Conservation (phyloP, 768 basidiomycete species). For the Suillus discolor region DNA sequence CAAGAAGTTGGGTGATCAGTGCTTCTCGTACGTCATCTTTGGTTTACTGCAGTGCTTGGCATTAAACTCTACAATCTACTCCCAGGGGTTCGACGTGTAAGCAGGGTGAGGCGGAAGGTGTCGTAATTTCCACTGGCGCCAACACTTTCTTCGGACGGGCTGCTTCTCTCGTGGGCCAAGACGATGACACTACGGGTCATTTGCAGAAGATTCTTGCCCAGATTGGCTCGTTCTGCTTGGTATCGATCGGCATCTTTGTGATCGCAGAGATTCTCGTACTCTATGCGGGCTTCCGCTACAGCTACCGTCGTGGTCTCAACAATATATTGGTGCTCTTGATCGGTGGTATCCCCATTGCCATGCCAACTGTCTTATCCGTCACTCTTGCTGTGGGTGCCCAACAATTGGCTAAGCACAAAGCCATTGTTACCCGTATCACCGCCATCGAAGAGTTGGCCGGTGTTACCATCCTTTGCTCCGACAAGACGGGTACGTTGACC, state of each 20-base stretch:
- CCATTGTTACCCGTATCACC: conserved; percentile 99
- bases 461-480: conserved; percentile 97
- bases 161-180: conserved; percentile 94
- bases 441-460: conserved; percentile 98
- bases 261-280: conserved; percentile 91
- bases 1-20: conserved; percentile 95
- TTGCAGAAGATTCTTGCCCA: conserved; percentile 98
- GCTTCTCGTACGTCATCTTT: conserved; percentile 84
- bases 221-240: conserved; percentile 96
- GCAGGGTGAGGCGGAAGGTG: conserved; percentile 98
- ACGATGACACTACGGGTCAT: conserved; percentile 97
- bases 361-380: conserved; percentile 98
- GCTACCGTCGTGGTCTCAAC: conserved; percentile 93
- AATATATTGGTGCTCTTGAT: conserved; percentile 98
- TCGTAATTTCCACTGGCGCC: conserved; percentile 96
- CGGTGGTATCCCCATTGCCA: conserved; percentile 99
- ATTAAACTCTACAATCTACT: conserved; percentile 5
- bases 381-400: conserved; percentile 99
- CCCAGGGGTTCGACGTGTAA: conserved; percentile 94
- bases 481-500: conserved; percentile 98
- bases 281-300: conserved; percentile 89
- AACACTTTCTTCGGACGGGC: conserved; percentile 99
- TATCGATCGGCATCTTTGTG: conserved; percentile 96
- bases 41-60: conserved; percentile 11
- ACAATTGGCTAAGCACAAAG: conserved; percentile 99